Conservation (phyloP, 306 rosid genomes). For the Ammopiptanthus mongolicus region DNA sequence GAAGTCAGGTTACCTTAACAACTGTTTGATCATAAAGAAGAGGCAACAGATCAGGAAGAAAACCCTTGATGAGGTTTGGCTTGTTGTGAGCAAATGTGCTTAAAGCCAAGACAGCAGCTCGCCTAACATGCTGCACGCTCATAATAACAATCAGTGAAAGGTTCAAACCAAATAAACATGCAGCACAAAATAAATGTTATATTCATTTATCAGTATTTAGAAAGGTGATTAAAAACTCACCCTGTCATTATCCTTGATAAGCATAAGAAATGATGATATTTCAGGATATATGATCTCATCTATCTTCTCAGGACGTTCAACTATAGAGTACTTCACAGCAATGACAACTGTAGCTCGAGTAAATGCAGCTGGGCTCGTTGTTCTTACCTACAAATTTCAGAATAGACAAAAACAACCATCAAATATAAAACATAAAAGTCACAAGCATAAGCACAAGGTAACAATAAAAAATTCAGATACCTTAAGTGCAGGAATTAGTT, state of each 20-base stretch:
- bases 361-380: slow-evolving; percentile 88
- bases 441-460: slow-evolving; percentile 15
- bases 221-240: slow-evolving; percentile 39
- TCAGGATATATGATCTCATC: slow-evolving; percentile 93
- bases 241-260: slow-evolving; percentile 90
- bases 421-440: slow-evolving; percentile 12
- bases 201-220: slow-evolving; percentile 7
- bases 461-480: slow-evolving; percentile 34
- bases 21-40: slow-evolving; percentile 98
- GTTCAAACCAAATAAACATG: slow-evolving; percentile 24
- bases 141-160: slow-evolving; percentile 25
- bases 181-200: not conserved
- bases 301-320: slow-evolving; percentile 96
- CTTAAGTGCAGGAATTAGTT: slow-evolving; percentile 98
- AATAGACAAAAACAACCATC: slow-evolving; percentile 12
- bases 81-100: slow-evolving; percentile 99
- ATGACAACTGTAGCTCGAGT: slow-evolving; percentile 97
- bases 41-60: slow-evolving; percentile 90
- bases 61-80: slow-evolving; percentile 91
- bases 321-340: slow-evolving; percentile 96
- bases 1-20: slow-evolving; percentile 62
- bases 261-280: slow-evolving; percentile 92
- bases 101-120: slow-evolving; percentile 97
- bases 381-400: slow-evolving; percentile 58
- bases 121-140: slow-evolving; percentile 87